These are phyloP conservation scores for Dittrichia graveolens DNA, from an alignment of 129 eudicot species.

Conservation along the genomic window DNA sequence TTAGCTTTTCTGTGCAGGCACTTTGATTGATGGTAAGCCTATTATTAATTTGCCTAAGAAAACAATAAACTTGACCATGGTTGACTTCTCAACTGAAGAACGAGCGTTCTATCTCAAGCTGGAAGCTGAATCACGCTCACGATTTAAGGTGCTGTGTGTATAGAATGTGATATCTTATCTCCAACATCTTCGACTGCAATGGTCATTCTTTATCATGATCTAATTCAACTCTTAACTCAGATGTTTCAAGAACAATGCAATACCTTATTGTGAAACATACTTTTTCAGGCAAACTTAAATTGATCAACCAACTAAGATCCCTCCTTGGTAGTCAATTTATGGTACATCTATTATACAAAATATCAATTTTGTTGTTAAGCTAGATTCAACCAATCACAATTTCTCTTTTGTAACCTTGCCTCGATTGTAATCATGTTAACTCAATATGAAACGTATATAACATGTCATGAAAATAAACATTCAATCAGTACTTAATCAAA, in stretches of 20 bases:
- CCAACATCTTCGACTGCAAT: not conserved
- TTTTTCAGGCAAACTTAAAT: no score
- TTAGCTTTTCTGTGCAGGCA: conserved; percentile 45
- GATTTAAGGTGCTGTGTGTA: conserved; percentile 60
- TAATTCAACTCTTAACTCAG: not conserved
- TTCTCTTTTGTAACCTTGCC: not conserved
- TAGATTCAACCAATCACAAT: not conserved
- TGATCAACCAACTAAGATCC: no score
- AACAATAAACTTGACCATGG: conserved; percentile 50
- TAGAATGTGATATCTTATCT: no score
- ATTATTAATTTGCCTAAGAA: conserved; percentile 83
- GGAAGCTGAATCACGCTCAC: conserved; percentile 77
- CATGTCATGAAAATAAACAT: not conserved
- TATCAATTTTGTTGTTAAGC: not conserved
- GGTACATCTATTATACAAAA: not conserved
- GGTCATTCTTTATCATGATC: not conserved
- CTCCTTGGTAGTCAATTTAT: no score
- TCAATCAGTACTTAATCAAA: not conserved
- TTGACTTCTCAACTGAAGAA: conserved; percentile 75
- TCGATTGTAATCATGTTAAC: not conserved
- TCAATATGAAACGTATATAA: not conserved
- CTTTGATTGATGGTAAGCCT: conserved; percentile 78
- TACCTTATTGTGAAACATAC: not conserved
- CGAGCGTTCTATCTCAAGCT: conserved; percentile 72
- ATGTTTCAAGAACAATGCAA: not conserved